phyloP scores from a whole-genome alignment of 345 rosid species.

The Pistacia atlantica region DNA sequence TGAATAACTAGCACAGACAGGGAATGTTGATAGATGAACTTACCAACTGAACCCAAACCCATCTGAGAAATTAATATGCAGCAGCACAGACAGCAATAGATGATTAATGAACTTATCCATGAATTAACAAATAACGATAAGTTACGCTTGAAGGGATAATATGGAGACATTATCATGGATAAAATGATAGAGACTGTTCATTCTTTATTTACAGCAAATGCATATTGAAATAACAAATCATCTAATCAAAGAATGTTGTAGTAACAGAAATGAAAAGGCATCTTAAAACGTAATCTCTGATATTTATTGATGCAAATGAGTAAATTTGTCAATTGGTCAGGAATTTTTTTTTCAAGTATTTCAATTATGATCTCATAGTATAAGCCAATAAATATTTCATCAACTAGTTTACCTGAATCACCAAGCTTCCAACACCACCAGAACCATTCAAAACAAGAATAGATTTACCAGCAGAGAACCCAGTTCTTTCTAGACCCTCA shows the following conservation, averaged over 20 bases:
- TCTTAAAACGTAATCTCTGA: not conserved
- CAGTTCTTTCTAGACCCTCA: slow-evolving; percentile 80
- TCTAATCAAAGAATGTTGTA: not conserved
- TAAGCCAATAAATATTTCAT: not conserved
- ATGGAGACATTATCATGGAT: not conserved
- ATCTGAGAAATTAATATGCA: no score
- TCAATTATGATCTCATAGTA: not conserved
- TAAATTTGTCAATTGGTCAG: not conserved
- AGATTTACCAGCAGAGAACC: slow-evolving; percentile 78
- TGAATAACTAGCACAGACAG: not conserved
- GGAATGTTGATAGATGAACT: not conserved
- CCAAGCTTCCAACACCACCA: slow-evolving; percentile 98
- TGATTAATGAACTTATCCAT: slow-evolving; percentile 2
- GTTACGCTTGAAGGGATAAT: not conserved
- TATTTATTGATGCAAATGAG: not conserved
- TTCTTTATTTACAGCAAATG: not conserved
- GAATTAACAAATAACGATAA: not conserved
- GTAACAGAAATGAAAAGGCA: not conserved
- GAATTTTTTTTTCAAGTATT: not conserved
- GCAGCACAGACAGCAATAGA: no score
- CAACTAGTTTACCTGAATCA: slow-evolving; percentile 73
- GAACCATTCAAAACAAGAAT: slow-evolving; percentile 87
- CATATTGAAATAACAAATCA: not conserved
- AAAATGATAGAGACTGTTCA: not conserved
- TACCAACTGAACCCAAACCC: not conserved